Percentiles rank a stretch among this genome's conserved stretches.
Evolutionary conservation across 148 eudicot genomes (phyloP).

Genomic region (Rhododendron kiyosumense): DNA sequence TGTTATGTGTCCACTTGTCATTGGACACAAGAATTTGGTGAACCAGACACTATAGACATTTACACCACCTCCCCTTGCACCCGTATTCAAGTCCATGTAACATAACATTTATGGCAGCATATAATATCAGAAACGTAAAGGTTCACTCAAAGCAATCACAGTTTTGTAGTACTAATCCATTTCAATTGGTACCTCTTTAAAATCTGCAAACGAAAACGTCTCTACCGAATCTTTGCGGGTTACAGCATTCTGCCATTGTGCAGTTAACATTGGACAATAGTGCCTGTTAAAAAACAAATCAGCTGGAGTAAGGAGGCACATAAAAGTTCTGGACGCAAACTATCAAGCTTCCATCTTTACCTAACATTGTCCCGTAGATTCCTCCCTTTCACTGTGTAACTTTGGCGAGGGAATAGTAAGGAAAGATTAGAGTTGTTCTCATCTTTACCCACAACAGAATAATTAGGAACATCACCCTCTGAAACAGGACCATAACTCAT

Average conservation of each 20-base stretch:
- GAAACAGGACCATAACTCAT: constrained; percentile 59
- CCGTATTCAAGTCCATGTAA: not conserved
- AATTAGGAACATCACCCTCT: constrained; percentile 26
- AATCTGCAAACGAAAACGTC: constrained; percentile 61
- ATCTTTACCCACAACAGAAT: constrained; percentile 30
- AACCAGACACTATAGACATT: not conserved
- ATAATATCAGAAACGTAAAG: no score
- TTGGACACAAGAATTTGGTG: not conserved
- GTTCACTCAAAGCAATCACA: not conserved
- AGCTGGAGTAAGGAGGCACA: constrained; percentile 5
- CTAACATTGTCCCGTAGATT: constrained; percentile 54
- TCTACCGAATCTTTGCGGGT: constrained; percentile 75
- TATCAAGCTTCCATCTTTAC: constrained; percentile 25
- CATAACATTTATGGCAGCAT: not conserved
- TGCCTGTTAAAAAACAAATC: constrained; percentile 39
- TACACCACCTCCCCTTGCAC: not conserved
- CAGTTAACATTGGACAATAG: constrained; percentile 64
- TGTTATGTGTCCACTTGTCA: not conserved
- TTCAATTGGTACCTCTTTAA: constrained; percentile 53
- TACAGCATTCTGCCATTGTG: constrained; percentile 86
- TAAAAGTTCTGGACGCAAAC: not conserved
- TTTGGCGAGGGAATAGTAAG: constrained; percentile 68
- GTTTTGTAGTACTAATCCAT: not conserved
- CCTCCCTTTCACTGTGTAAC: constrained; percentile 63
- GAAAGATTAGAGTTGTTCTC: constrained; percentile 33